These are phyloP conservation scores for Eragrostis curvula DNA, from an alignment of 176 grass and related monocot genomes.

Conservation along the genomic window DNA sequence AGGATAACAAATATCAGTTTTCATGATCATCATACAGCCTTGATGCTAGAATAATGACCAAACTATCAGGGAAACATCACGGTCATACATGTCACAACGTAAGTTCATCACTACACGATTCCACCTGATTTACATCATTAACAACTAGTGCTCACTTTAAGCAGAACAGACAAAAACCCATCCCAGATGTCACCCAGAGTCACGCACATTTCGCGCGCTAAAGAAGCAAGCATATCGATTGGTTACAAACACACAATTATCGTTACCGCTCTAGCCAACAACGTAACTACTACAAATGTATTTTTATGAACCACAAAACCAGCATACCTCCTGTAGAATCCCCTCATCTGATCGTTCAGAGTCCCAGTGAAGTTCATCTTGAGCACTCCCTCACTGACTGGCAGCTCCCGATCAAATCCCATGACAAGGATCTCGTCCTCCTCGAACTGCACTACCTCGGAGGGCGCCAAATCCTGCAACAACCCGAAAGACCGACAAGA, in stretches of 20 bases:
- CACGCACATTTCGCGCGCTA: not conserved
- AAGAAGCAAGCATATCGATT: not conserved
- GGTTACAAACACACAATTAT: not conserved
- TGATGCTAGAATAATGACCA: not conserved
- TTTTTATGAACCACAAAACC: not conserved
- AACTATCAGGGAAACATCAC: not conserved
- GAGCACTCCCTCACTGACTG: constrained; percentile 57
- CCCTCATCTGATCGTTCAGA: constrained; percentile 83
- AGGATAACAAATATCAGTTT: not conserved
- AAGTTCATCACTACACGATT: not conserved
- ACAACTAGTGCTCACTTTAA: not conserved
- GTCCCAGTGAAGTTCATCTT: constrained; percentile 66
- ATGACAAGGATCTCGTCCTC: constrained; percentile 79
- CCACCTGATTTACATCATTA: not conserved
- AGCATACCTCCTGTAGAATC: constrained; percentile 77
- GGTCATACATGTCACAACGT: not conserved
- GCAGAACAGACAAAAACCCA: not conserved
- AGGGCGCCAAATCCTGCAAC: constrained; percentile 42
- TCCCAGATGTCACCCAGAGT: not conserved
- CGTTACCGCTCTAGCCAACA: not conserved
- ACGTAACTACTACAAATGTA: not conserved
- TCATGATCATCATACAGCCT: not conserved
- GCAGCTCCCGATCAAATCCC: constrained; percentile 55
- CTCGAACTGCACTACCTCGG: constrained; percentile 47
- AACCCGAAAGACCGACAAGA: not conserved